A percentile compares a stretch with the other conserved stretches of the same genome.
Evolutionary conservation across 1,284 basidiomycete genomes (phyloP).

Genomic region (Phylloboletellus chloephorus): DNA sequence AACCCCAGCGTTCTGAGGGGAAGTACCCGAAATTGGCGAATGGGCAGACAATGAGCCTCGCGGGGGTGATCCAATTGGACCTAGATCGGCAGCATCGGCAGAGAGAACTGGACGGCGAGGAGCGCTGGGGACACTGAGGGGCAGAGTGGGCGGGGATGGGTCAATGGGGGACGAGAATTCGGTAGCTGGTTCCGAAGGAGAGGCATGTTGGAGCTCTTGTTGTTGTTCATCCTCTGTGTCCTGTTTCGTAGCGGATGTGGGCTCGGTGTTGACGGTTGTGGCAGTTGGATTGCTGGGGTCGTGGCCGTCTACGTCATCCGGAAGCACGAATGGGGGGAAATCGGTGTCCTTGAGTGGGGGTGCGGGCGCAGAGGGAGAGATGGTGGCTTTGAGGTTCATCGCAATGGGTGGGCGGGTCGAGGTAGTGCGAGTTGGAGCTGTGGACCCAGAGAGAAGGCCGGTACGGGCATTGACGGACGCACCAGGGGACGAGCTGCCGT

Average conservation of each 20-base stretch:
- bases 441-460: slow-evolving; percentile 48
- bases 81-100: slow-evolving; percentile 49
- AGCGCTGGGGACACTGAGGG: slow-evolving; percentile 47
- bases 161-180: slow-evolving; percentile 12
- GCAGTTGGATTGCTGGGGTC: slow-evolving; percentile 1
- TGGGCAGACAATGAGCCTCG: slow-evolving; percentile 43
- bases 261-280: slow-evolving; percentile 2
- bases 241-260: not conserved
- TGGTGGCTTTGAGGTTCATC: slow-evolving; percentile 62
- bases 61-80: slow-evolving; percentile 73
- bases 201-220: not conserved
- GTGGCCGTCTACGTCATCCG: slow-evolving; percentile 46
- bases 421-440: slow-evolving; percentile 45
- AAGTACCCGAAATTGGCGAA: slow-evolving; percentile 60
- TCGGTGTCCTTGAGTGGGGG: slow-evolving; percentile 71
- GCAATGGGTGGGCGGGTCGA: slow-evolving; percentile 56
- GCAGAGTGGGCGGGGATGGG: slow-evolving; percentile 39
- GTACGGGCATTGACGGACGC: slow-evolving; percentile 31
- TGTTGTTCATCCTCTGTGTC: slow-evolving; percentile 8
- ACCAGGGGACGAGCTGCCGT: slow-evolving; percentile 10
- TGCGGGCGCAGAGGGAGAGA: slow-evolving; percentile 74
- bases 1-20: slow-evolving; percentile 54
- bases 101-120: slow-evolving; percentile 33
- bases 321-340: slow-evolving; percentile 63
- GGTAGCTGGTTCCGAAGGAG: slow-evolving; percentile 4